phyloP scores from a whole-genome alignment of 352 stramenopile genomes.

The Peronosclerospora sorghi region DNA sequence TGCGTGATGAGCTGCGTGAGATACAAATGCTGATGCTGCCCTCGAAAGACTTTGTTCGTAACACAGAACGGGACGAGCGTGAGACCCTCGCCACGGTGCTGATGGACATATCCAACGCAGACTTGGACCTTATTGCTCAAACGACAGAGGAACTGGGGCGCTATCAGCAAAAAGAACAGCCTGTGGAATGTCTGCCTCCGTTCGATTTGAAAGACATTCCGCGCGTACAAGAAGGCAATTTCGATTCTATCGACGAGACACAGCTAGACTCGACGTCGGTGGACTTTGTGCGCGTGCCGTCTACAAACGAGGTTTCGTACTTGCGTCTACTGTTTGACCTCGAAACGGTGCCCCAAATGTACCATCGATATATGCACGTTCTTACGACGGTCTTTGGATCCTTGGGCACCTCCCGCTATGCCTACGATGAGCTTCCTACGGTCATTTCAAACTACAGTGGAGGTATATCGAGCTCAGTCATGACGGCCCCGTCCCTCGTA shows the following conservation, averaged over 20 bases:
- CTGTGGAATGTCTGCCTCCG: conserved; percentile 64
- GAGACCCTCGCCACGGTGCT: conserved; percentile 35
- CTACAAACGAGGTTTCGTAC: conserved; percentile 80
- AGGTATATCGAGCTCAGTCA: conserved; percentile 49
- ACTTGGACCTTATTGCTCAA: conserved; percentile 45
- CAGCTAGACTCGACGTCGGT: conserved; percentile 19
- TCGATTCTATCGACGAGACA: conserved; percentile 36
- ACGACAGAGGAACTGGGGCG: conserved; percentile 35
- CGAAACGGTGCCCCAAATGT: conserved; percentile 35
- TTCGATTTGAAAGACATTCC: conserved; percentile 64
- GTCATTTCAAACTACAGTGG: conserved; percentile 69
- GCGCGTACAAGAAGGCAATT: conserved; percentile 29
- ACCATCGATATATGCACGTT: conserved; percentile 54
- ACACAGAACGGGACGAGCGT: conserved; percentile 40
- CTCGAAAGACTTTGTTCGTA: conserved; percentile 40
- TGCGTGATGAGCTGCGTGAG: conserved; percentile 36
- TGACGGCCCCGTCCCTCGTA: conserved; percentile 43
- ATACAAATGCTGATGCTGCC: conserved; percentile 72
- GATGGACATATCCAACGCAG: conserved; percentile 30
- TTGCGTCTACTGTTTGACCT: conserved; percentile 63
- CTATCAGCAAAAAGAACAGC: conserved; percentile 55
- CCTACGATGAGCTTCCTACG: conserved; percentile 59
- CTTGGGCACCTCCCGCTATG: conserved; percentile 55
- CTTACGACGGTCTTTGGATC: conserved; percentile 63
- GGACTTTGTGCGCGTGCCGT: conserved; percentile 60